A percentile compares a stretch with the other conserved stretches of the same genome.
These are phyloP conservation scores for Trichoderma koningii DNA, from an alignment of 2,329 filamentous ascomycete genomes.

Conservation along the genomic window DNA sequence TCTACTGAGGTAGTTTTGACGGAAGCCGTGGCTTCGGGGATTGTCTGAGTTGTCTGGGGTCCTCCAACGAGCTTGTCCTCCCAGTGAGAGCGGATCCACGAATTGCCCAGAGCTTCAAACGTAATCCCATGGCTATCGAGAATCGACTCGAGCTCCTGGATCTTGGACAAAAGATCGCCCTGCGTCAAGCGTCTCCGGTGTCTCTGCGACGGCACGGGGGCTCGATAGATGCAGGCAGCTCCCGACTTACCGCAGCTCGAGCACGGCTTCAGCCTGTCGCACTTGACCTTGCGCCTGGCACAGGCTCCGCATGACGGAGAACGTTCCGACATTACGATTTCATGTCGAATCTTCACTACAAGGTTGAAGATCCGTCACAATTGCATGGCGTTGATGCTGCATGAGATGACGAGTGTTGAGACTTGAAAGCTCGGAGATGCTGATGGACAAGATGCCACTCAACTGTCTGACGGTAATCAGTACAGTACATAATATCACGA, in stretches of 20 bases:
- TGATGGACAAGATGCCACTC: no score
- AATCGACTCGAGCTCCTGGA: constrained; percentile 10
- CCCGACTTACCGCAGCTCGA: constrained; percentile 10
- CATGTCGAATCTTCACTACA: not conserved
- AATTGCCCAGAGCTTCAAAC: constrained; percentile 5
- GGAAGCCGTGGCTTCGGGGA: not conserved
- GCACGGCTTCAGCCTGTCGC: constrained; percentile 15
- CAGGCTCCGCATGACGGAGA: constrained; percentile 5
- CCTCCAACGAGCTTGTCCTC: constrained; percentile 5
- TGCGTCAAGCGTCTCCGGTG: constrained; percentile 2
- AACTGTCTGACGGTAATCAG: no score
- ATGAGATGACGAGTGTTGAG: no score
- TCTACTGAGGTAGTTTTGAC: not conserved
- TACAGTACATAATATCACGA: no score
- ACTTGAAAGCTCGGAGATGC: no score
- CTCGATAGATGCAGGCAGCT: constrained; percentile 8
- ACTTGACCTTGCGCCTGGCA: constrained; percentile 18
- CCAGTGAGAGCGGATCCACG: constrained; percentile 12
- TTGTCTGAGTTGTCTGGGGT: not conserved
- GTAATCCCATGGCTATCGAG: constrained; percentile 16
- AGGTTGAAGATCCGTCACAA: no score
- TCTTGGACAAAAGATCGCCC: not conserved
- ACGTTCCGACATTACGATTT: not conserved
- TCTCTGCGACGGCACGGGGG: constrained; percentile 13
- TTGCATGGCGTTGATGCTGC: no score